phyloP scores from a whole-genome alignment of 345 rosid species.

The Eutrema yunnanense region DNA sequence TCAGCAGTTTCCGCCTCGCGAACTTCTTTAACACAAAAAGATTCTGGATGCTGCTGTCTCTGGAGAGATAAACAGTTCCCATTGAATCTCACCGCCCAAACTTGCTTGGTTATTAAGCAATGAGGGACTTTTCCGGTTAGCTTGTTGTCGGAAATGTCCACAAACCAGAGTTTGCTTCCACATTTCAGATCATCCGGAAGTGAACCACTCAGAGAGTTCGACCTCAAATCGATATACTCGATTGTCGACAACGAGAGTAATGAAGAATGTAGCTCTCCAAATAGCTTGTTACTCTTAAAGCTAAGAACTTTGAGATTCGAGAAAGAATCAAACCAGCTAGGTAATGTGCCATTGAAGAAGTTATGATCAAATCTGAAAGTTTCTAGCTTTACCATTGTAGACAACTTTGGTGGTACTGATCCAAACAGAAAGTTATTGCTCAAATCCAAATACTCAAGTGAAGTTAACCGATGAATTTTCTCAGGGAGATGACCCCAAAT shows the following conservation, averaged over 20 bases:
- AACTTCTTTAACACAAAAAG: conserved; percentile 42
- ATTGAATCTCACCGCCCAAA: conserved; percentile 28
- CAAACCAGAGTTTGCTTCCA: conserved; percentile 44
- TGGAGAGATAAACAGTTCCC: conserved; percentile 57
- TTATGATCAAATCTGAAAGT: conserved; percentile 46
- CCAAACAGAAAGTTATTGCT: conserved; percentile 62
- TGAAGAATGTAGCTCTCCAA: conserved; percentile 43
- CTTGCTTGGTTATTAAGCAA: conserved; percentile 40
- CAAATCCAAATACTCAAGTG: conserved; percentile 66
- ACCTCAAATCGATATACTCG: conserved; percentile 49
- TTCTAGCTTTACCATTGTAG: conserved; percentile 59
- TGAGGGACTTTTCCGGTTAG: conserved; percentile 50
- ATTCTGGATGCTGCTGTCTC: conserved; percentile 42
- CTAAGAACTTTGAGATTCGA: conserved; percentile 46
- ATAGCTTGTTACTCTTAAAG: conserved; percentile 44
- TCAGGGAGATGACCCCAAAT: conserved; percentile 78
- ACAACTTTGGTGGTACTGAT: conserved; percentile 57
- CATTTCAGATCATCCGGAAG: conserved; percentile 47
- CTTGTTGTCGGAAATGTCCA: conserved; percentile 57
- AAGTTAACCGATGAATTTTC: conserved; percentile 55
- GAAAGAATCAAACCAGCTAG: conserved; percentile 47
- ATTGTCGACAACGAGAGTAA: conserved; percentile 51
- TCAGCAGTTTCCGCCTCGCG: conserved; percentile 13
- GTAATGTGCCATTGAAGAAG: conserved; percentile 56
- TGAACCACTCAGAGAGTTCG: conserved; percentile 49